Evolutionary conservation across 495 filamentous ascomycete genomes (phyloP).

Genomic region (Cercophora samala): DNA sequence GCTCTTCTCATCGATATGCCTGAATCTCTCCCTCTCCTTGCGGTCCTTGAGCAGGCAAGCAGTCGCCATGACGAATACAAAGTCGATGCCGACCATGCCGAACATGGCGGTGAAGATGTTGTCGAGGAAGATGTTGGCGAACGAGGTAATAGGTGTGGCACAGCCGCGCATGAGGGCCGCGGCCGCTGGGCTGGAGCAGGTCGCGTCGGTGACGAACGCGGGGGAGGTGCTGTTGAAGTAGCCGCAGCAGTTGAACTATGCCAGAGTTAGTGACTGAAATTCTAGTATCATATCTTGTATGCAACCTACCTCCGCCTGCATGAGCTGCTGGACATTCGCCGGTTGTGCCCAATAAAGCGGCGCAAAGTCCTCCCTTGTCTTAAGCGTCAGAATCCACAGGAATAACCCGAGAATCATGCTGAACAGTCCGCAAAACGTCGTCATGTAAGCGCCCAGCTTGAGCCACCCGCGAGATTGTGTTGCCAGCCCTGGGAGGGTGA

Average conservation of each 20-base stretch:
- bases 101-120: conserved; percentile 72
- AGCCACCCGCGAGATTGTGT: conserved; percentile 56
- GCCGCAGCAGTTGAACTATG: conserved; percentile 70
- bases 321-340: conserved; percentile 51
- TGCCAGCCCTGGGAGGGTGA: conserved; percentile 59
- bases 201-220: conserved; percentile 57
- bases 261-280: conserved; percentile 21
- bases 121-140: conserved; percentile 65
- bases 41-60: conserved; percentile 69
- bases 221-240: conserved; percentile 65
- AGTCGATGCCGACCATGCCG: conserved; percentile 68
- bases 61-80: conserved; percentile 59
- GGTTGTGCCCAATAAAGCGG: conserved; percentile 55
- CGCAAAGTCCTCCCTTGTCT: conserved; percentile 55
- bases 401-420: conserved; percentile 62
- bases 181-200: conserved; percentile 58
- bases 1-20: conserved; percentile 70
- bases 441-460: conserved; percentile 57
- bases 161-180: conserved; percentile 67
- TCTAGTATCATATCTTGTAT: not conserved
- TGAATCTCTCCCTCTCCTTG: conserved; percentile 66
- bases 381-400: conserved; percentile 68
- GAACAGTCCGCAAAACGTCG: conserved; percentile 58
- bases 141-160: conserved; percentile 57
- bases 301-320: conserved; percentile 57